Evolutionary conservation across 2,329 filamentous ascomycete genomes (phyloP).

Genomic region (Colletotrichum sp.): DNA sequence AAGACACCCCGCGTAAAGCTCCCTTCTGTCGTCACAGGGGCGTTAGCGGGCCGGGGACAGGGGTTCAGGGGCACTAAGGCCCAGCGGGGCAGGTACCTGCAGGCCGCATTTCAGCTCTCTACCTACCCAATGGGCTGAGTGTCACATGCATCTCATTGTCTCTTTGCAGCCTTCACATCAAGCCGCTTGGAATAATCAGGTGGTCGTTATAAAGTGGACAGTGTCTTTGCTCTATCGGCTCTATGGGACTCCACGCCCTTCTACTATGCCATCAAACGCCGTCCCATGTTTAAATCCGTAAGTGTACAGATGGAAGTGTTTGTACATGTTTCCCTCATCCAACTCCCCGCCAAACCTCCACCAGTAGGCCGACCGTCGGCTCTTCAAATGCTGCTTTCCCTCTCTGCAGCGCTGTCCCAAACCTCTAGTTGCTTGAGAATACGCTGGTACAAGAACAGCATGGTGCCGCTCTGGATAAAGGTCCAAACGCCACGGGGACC

Average conservation of each 20-base stretch:
- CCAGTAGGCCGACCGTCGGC: background rate
- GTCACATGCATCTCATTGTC: background rate
- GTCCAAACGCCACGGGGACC: slow-evolving; percentile 95
- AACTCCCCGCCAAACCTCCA: background rate
- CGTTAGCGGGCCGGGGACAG: background rate
- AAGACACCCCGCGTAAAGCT: slow-evolving; percentile 12
- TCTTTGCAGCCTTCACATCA: background rate
- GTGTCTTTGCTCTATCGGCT: slow-evolving; percentile 24
- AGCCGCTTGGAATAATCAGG: background rate
- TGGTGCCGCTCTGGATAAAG: slow-evolving; percentile 94
- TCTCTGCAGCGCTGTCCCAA: slow-evolving; percentile 37
- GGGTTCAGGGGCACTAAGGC: background rate
- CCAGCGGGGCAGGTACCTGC: background rate
- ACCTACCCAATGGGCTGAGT: no score
- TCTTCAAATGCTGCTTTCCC: slow-evolving; percentile 11
- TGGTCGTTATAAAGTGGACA: background rate
- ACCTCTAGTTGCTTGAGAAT: slow-evolving; percentile 78
- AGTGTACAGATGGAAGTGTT: slow-evolving; percentile 17
- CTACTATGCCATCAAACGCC: slow-evolving; percentile 21
- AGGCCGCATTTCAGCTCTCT: background rate
- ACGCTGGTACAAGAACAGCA: slow-evolving; percentile 94
- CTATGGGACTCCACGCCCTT: slow-evolving; percentile 16
- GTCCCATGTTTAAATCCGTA: slow-evolving; percentile 20
- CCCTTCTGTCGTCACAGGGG: slow-evolving; percentile 5
- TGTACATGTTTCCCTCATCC: slow-evolving; percentile 14